Percentiles rank a stretch among this genome's conserved stretches.
Conservation (phyloP, 148 eudicot genomes). For the Selenicereus undatus region DNA sequence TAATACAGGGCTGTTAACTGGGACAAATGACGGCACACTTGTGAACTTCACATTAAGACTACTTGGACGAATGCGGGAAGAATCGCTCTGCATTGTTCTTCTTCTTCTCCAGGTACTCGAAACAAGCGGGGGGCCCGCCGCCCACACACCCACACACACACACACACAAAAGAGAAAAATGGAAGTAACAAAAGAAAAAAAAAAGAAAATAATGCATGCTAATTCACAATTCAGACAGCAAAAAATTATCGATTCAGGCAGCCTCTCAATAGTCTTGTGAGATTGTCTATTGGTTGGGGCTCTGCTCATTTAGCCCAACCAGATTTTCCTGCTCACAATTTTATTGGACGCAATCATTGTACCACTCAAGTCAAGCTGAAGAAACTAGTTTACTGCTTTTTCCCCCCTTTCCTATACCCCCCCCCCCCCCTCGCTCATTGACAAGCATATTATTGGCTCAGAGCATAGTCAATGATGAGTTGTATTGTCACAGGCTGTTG, state of each 20-base stretch:
- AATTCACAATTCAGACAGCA: background rate
- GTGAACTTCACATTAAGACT: conserved; percentile 70
- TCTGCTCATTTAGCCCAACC: background rate
- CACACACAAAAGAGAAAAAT: too few species aligned
- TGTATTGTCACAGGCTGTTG: conserved; percentile 46
- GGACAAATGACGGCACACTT: conserved; percentile 91
- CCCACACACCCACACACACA: too few species aligned
- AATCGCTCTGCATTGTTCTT: conserved; percentile 64
- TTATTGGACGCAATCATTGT: too few species aligned
- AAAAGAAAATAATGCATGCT: background rate
- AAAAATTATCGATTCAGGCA: too few species aligned
- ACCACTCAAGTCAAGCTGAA: too few species aligned
- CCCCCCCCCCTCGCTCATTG: background rate
- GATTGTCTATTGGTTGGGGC: background rate
- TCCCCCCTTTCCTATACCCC: too few species aligned
- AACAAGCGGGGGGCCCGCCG: background rate
- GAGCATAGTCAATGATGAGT: background rate
- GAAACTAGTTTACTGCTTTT: background rate
- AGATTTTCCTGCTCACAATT: background rate
- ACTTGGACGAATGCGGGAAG: conserved; percentile 69
- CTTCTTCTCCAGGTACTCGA: conserved; percentile 62
- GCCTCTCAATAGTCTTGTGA: background rate
- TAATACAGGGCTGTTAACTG: conserved; percentile 82
- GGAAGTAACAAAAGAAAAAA: background rate
- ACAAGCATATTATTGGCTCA: background rate